Base-by-base conservation (phyloP, 352 stramenopile genomes). In the Phytopythium kandeliae region DNA sequence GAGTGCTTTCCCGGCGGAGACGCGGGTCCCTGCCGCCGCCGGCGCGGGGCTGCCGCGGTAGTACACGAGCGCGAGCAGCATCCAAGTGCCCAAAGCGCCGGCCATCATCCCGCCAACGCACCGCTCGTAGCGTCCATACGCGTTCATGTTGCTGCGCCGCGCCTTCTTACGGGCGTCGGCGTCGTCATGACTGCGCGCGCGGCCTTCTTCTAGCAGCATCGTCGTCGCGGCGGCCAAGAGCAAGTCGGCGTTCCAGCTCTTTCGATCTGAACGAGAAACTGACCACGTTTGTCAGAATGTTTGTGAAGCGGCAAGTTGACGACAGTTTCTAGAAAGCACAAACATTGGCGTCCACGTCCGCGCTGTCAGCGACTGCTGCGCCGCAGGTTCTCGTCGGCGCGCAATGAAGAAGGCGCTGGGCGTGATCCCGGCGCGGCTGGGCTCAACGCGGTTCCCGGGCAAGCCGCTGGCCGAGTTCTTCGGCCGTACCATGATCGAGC, bases 381-480 rank as follows among this genome's bases (percentile, higher is more conserved):
- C n/a, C n/a, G n/a, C n/a, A n/a, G n/a, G n/a, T n/a, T n/a, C n/a
- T n/a, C n/a, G n/a, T n/a, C n/a, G n/a, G 28, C 28, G 2, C 11
- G 31, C 17, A 9, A 66, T 37, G 51, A 83, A 71, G 69, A 85
- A 88, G 55, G 77, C 74, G 37, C 57, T 95, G 19, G 85, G 72
- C 3, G 78, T 92, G 48, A 93, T 95, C 59, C 85, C 85, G 12
- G 80, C 80, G 44, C 72, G 78, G 16, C 38, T 89, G 57, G 79
- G 67, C 25, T 92, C 84, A 4, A 74, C 82, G 48, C 77, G 85
- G 33, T 92, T 95, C 63, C 80, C 76, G 11, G 69, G 65, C 28
- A 93, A 93, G 65, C 82, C 85, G 26, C 63, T 95, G 21, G 78
- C 63, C 43, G 59, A 89, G 61, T 78, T 95, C 66, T 86, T 85